A percentile compares a stretch with the other conserved stretches of the same genome.
These are phyloP conservation scores for Firmiana major DNA, from an alignment of 345 rosid genomes.

Conservation along the genomic window DNA sequence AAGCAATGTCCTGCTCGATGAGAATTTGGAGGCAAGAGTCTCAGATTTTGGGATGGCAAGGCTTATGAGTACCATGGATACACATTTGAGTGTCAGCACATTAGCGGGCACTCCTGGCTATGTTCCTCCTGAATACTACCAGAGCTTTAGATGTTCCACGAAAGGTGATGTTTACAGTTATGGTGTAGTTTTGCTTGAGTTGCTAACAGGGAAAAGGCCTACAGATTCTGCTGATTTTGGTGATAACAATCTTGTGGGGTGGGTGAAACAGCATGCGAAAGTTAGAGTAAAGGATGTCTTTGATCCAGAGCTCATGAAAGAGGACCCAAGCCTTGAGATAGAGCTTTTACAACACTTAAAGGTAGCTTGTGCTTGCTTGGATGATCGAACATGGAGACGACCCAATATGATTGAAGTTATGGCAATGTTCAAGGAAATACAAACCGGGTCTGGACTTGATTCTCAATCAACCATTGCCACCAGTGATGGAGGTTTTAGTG, in stretches of 20 bases:
- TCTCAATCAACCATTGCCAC: constrained; percentile 68
- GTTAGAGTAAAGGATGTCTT: constrained; percentile 67
- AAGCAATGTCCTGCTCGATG: constrained; percentile 86
- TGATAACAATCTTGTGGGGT: constrained; percentile 94
- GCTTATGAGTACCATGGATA: constrained; percentile 83
- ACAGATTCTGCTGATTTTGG: constrained; percentile 96
- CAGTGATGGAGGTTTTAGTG: constrained; percentile 59
- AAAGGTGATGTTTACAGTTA: constrained; percentile 95
- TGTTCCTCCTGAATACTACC: constrained; percentile 97
- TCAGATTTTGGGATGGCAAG: constrained; percentile 99
- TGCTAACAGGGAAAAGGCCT: constrained; percentile 83
- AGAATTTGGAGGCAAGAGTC: constrained; percentile 83
- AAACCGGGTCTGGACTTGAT: constrained; percentile 70
- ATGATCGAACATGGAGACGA: constrained; percentile 62
- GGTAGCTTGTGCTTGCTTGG: constrained; percentile 79
- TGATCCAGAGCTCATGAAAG: constrained; percentile 69
- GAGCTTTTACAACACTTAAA: constrained; percentile 73
- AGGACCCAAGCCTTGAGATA: constrained; percentile 62
- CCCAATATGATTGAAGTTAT: constrained; percentile 85
- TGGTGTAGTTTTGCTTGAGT: constrained; percentile 88
- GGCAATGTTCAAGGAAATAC: constrained; percentile 75
- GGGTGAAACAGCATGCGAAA: constrained; percentile 94
- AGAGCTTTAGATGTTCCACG: constrained; percentile 84
- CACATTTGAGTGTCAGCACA: constrained; percentile 96
- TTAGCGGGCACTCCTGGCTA: constrained; percentile 96